Base-by-base conservation (phyloP, 768 basidiomycete genomes). In the Tulasnella sp. region DNA sequence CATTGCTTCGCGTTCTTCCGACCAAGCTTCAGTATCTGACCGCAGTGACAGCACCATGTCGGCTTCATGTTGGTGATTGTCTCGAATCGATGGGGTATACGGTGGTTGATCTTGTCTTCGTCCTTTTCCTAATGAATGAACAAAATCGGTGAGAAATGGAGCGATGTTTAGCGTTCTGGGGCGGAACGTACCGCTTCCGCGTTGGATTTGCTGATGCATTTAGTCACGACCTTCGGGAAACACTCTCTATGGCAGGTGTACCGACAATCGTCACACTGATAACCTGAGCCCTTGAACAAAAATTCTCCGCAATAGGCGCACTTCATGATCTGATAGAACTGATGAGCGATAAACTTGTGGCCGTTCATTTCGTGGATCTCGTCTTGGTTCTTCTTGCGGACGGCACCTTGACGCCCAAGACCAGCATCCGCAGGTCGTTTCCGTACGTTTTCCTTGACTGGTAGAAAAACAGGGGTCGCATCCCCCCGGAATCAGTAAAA, bases 331-430 rank as follows among this genome's bases (percentile, higher is more conserved):
- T 98, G 95, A 80, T 97, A 98, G 84, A 99, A 99, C 81, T 98
- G 97, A 62, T 90, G 88, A 77, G 94, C 92, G 62, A 99, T 86
- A 79, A 99, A 99, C 80, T 97, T 94, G 83, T 99, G 97, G 12
- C 97, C 97, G 79, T 98, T 98, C 94, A 98, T 98, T 81, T 98
- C 95, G 82, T 95, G 95, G 3, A 98, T 90, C 83, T 98, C 96
- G 76, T 89, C 96, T 81, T 98, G 98, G 77, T 95, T 92, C 82
- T 97, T 97, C 82, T 97, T 98, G 78, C 95, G 90, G 76, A 99
- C 89, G 73, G 97, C 97, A 70, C 96, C 97, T 82, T 98, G 96
- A 79, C 97, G 94, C 66, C 96, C 97, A 44, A 99, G 88, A 72
- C 94, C 95, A 12, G 88, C 91, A 77, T 99, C 97, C 74, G 95